These are phyloP conservation scores for Metschnikowia amazonensis DNA, from an alignment of 805 yeast species.

Conservation along the genomic window DNA sequence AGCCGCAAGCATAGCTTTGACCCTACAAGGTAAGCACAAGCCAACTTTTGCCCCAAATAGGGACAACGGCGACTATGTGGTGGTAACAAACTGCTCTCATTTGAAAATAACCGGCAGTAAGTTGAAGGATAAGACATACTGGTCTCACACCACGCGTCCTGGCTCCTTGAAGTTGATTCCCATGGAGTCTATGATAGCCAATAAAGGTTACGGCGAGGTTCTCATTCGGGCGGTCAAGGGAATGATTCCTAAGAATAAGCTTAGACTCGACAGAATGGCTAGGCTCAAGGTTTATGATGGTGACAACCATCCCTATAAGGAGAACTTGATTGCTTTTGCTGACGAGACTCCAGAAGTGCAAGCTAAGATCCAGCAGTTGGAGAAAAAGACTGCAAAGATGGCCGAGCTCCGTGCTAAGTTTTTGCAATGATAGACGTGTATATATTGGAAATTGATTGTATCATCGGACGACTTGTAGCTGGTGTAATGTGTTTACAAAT, in stretches of 20 bases:
- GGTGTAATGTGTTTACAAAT: not conserved
- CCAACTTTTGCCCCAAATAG: constrained; percentile 70
- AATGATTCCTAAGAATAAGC: constrained; percentile 91
- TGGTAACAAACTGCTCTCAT: constrained; percentile 86
- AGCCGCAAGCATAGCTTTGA: constrained; percentile 82
- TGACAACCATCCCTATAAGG: constrained; percentile 78
- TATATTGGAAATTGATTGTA: constrained; percentile 3
- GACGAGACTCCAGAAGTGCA: constrained; percentile 61
- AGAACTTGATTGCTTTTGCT: constrained; percentile 80
- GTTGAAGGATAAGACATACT: constrained; percentile 72
- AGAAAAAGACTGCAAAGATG: constrained; percentile 29
- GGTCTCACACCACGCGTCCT: constrained; percentile 87
- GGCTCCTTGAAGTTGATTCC: constrained; percentile 83
- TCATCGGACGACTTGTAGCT: not conserved
- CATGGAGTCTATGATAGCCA: constrained; percentile 68
- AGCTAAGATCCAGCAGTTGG: constrained; percentile 39
- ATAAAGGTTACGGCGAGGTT: constrained; percentile 86
- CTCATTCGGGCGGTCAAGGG: constrained; percentile 86
- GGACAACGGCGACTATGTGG: constrained; percentile 96
- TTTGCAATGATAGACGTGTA: constrained; percentile 8
- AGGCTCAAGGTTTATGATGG: constrained; percentile 88
- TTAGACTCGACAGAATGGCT: constrained; percentile 72
- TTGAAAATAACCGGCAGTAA: constrained; percentile 84
- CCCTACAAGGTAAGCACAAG: constrained; percentile 95
- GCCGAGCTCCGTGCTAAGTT: constrained; percentile 35